phyloP scores from a whole-genome alignment of 352 stramenopile species.

The Phytophthora fragariaefolia region DNA sequence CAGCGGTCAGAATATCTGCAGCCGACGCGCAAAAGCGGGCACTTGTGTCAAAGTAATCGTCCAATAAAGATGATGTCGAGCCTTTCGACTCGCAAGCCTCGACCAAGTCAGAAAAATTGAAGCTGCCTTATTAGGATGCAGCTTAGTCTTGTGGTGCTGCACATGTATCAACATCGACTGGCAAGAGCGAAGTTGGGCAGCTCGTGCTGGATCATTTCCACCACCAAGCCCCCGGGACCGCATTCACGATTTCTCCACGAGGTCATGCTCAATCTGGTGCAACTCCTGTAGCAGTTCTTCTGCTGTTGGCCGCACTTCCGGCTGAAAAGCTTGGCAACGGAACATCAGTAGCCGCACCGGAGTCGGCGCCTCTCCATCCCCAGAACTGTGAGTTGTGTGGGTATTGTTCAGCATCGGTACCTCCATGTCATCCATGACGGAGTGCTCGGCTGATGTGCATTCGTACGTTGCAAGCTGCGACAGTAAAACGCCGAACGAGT shows the following conservation, averaged over 20 bases:
- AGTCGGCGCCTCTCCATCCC: slow-evolving; percentile 35
- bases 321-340: slow-evolving; percentile 52
- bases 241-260: slow-evolving; percentile 27
- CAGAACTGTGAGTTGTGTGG: slow-evolving; percentile 12
- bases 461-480: slow-evolving; percentile 50
- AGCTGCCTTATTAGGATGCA: too few relatives aligned
- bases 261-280: slow-evolving; percentile 33
- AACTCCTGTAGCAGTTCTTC: slow-evolving; percentile 44
- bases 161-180: too few relatives aligned
- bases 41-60: too few relatives aligned
- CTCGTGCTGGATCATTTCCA: too few relatives aligned
- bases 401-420: slow-evolving; percentile 47
- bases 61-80: too few relatives aligned
- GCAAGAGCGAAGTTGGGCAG: too few relatives aligned
- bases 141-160: too few relatives aligned
- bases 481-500: slow-evolving; percentile 52
- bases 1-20: too few relatives aligned
- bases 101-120: not conserved
- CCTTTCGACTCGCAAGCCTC: too few relatives aligned
- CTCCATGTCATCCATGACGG: slow-evolving; percentile 50
- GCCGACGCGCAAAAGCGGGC: too few relatives aligned
- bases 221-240: too few relatives aligned
- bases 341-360: slow-evolving; percentile 46
- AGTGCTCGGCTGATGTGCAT: slow-evolving; percentile 40
- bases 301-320: slow-evolving; percentile 47